Conservation (phyloP, 768 basidiomycete genomes). For the Chalciporus pseudorubinellus region DNA sequence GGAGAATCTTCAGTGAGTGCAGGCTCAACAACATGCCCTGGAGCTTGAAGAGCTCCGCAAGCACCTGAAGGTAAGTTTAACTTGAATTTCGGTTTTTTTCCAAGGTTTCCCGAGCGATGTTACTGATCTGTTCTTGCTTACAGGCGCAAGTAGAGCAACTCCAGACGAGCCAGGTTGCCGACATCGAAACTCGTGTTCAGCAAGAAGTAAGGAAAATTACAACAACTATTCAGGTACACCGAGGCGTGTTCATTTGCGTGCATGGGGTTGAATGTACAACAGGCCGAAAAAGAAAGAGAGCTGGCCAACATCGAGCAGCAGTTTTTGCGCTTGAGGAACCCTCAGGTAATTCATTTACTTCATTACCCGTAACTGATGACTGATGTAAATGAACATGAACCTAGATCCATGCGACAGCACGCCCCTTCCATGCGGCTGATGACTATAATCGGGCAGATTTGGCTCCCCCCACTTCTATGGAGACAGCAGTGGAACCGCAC, state of each 20-base stretch:
- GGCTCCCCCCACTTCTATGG: too few relatives aligned
- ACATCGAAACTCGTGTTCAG: not conserved
- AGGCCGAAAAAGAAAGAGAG: constrained; percentile 8
- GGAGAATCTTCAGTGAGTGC: too few relatives aligned
- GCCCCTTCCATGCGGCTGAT: too few relatives aligned
- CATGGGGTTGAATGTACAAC: too few relatives aligned
- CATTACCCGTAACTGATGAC: not conserved
- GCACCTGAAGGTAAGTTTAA: not conserved
- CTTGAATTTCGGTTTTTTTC: too few relatives aligned
- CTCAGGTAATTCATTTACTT: not conserved
- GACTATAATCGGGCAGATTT: too few relatives aligned
- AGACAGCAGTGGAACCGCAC: too few relatives aligned
- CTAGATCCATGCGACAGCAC: not conserved
- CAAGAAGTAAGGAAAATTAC: not conserved
- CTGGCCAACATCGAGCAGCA: constrained; percentile 10
- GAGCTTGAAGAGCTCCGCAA: not conserved
- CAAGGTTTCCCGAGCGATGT: too few relatives aligned
- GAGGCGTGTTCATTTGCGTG: too few relatives aligned
- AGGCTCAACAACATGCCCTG: not conserved
- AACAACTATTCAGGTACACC: too few relatives aligned
- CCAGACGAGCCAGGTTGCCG: not conserved
- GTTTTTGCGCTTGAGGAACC: not conserved
- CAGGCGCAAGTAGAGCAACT: not conserved
- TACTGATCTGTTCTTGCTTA: too few relatives aligned
- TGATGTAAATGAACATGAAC: not conserved